Evolutionary conservation across 495 filamentous ascomycete species (phyloP).

Genomic region (Alectoria sarmentosa): DNA sequence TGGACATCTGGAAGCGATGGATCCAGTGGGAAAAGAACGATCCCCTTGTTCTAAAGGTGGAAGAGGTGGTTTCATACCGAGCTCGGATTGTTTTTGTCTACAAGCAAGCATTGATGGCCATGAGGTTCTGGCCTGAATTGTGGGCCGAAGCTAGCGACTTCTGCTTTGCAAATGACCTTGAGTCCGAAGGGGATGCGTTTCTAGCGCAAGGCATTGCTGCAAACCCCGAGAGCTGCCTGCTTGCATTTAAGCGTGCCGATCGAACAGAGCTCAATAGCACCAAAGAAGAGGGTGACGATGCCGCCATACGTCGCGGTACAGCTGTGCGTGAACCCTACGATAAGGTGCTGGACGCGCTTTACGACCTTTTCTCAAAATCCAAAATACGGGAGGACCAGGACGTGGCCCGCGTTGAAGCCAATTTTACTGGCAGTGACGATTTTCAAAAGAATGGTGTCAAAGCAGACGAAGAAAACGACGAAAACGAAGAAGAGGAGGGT

Average conservation of each 20-base stretch:
- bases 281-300: conserved; percentile 60
- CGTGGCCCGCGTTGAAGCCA: conserved; percentile 63
- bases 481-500: conserved; percentile 50
- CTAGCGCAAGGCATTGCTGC: conserved; percentile 74
- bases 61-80: conserved; percentile 65
- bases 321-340: conserved; percentile 77
- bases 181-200: conserved; percentile 65
- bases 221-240: conserved; percentile 86
- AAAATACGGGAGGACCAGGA: conserved; percentile 66
- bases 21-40: conserved; percentile 91
- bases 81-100: conserved; percentile 80
- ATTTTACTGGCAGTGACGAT: conserved; percentile 33
- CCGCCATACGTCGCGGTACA: conserved; percentile 56
- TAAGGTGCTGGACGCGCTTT: conserved; percentile 74
- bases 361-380: conserved; percentile 65
- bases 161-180: conserved; percentile 72
- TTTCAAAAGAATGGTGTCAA: conserved; percentile 37
- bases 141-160: conserved; percentile 96
- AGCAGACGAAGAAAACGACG: conserved; percentile 57
- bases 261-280: conserved; percentile 66
- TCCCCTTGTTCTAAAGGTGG: conserved; percentile 69
- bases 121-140: conserved; percentile 88
- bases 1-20: conserved; percentile 91
- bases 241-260: conserved; percentile 85
- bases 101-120: conserved; percentile 88